Evolutionary conservation across 2,329 filamentous ascomycete species (phyloP).

Genomic region (Orbilia ellipsospora): DNA sequence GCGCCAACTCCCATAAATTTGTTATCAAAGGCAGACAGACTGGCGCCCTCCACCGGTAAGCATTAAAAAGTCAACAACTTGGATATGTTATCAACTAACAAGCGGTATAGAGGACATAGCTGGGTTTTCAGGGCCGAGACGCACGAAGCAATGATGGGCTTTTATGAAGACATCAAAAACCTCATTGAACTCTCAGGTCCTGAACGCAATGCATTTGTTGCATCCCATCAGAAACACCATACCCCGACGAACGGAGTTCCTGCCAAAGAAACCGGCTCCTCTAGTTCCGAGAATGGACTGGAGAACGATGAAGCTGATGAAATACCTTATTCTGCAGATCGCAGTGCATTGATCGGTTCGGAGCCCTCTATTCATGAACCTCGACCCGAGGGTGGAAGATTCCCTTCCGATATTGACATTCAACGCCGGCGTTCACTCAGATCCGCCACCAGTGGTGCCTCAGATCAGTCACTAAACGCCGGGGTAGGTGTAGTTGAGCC

Average conservation of each 20-base stretch:
- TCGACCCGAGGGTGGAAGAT: constrained; percentile 79
- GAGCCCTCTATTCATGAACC: constrained; percentile 59
- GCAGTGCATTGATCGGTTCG: constrained; percentile 62
- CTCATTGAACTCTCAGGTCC: constrained; percentile 89
- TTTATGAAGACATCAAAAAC: constrained; percentile 91
- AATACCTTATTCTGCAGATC: constrained; percentile 73
- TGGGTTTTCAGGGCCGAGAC: constrained; percentile 79
- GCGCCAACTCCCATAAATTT: constrained; percentile 93
- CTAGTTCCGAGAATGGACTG: constrained; percentile 53
- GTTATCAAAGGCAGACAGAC: constrained; percentile 96
- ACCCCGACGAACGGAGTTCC: constrained; percentile 68
- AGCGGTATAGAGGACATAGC: constrained; percentile 67
- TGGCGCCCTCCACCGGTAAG: constrained; percentile 81
- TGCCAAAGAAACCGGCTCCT: constrained; percentile 60
- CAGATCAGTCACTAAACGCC: constrained; percentile 65
- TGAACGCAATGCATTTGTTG: constrained; percentile 87
- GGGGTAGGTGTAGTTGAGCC: constrained; percentile 68
- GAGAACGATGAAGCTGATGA: constrained; percentile 71
- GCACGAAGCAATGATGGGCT: constrained; percentile 95
- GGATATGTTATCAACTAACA: constrained; percentile 31
- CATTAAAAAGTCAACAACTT: not conserved
- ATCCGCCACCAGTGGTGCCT: constrained; percentile 67
- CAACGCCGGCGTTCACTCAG: constrained; percentile 72
- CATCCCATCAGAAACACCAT: constrained; percentile 81
- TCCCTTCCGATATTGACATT: constrained; percentile 92